phyloP scores from a whole-genome alignment of 2,329 filamentous ascomycete species.

The Colletotrichum filicis region DNA sequence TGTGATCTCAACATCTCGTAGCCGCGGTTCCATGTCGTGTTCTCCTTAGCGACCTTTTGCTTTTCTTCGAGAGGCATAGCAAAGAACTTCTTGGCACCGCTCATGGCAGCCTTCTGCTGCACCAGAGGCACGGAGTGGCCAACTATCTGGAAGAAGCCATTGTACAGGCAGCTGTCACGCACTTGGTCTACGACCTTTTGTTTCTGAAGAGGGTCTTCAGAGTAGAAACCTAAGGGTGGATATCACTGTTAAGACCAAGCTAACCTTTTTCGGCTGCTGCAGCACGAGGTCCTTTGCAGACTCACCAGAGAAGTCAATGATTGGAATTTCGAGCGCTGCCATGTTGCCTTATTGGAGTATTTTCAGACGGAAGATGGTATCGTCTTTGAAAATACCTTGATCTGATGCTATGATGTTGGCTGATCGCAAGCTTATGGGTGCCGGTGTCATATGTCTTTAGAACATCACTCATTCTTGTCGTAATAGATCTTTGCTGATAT shows the following conservation, averaged over 20 bases:
- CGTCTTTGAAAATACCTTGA: too few species aligned
- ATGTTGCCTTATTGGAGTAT: background rate
- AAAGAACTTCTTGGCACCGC: constrained; percentile 58
- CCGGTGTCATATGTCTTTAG: background rate
- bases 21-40: constrained; percentile 56
- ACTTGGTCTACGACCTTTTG: constrained; percentile 48
- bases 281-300: background rate
- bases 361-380: too few species aligned
- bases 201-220: constrained; percentile 38
- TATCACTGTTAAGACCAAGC: background rate
- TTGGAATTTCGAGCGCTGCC: constrained; percentile 39
- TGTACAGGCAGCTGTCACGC: constrained; percentile 52
- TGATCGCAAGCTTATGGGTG: too few species aligned
- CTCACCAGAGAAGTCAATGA: constrained; percentile 44
- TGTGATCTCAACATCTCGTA: constrained; percentile 61
- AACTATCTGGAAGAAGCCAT: constrained; percentile 66
- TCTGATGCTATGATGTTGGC: background rate
- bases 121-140: constrained; percentile 56
- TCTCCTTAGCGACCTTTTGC: constrained; percentile 49
- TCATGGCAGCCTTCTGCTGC: constrained; percentile 53
- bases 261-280: too few species aligned
- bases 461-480: too few species aligned
- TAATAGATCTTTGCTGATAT: background rate
- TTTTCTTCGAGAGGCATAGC: constrained; percentile 54
- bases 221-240: constrained; percentile 36